Conservation (phyloP, 2,329 filamentous ascomycete genomes). For the Penicillium sp. region DNA sequence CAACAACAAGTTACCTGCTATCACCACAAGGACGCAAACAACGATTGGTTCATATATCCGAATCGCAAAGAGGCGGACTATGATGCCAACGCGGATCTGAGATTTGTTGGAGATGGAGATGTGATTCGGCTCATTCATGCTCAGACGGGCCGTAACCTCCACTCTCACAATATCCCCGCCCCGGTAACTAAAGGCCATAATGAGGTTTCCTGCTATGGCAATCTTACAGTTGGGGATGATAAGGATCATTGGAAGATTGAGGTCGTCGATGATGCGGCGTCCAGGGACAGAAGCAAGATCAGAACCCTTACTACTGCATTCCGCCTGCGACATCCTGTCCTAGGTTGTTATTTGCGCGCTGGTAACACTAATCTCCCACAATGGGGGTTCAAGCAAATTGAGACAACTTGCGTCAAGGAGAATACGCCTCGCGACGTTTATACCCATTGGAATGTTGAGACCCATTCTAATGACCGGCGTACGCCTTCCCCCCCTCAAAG, state of each 20-base stretch:
- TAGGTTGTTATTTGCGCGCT: conserved; percentile 92
- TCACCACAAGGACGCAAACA: conserved; percentile 99
- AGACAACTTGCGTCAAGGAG: conserved; percentile 90
- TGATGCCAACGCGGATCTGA: conserved; percentile 70
- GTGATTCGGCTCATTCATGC: conserved; percentile 87
- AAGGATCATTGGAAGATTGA: conserved; percentile 98
- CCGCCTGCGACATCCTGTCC: conserved; percentile 77
- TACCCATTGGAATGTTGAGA: conserved; percentile 99
- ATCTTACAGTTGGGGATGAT: conserved; percentile 90
- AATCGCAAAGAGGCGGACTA: conserved; percentile 79
- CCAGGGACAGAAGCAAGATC: conserved; percentile 80
- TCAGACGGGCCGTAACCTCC: conserved; percentile 94
- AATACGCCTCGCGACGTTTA: conserved; percentile 93
- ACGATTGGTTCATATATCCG: conserved; percentile 99
- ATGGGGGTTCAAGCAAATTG: conserved; percentile 99
- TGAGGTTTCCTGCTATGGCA: conserved; percentile 96
- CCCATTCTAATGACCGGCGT: conserved; percentile 92
- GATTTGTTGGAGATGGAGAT: conserved; percentile 77
- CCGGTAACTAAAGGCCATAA: conserved; percentile 86
- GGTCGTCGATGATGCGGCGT: conserved; percentile 87
- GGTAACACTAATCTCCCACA: conserved; percentile 96
- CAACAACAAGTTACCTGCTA: conserved; percentile 99
- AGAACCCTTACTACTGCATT: conserved; percentile 93
- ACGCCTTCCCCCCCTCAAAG: conserved; percentile 45
- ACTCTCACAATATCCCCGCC: conserved; percentile 89